Evolutionary conservation across 129 eudicot species (phyloP), one percentile per base, ranked within the genome.

Genomic region (Saussurea involucrata): DNA sequence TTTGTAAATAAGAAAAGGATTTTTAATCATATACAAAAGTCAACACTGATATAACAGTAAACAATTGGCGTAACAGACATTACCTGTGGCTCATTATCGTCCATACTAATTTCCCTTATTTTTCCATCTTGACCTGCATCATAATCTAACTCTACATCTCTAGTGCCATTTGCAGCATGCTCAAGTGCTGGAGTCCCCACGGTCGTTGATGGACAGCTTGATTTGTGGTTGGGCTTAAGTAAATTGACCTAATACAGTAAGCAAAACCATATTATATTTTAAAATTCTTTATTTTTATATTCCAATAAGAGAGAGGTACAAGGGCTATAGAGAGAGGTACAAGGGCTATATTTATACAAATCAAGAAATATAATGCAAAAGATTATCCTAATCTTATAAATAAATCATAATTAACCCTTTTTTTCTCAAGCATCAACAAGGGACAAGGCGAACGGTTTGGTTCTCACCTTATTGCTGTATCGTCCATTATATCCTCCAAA

Each of bases 401-500:
- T 31, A 3, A 31, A 31, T 31, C 0, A 31, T 40, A 40, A 36
- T 8, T 8, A 36, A 8, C 42, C 42, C 42, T 11, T 7, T 36
- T 36, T 40, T 40, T 40, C 49, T 40, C 49, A 40, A 40, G 15
- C 15, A 40, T 40, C 10, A 40, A 11, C 11, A 36, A 36, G 15
- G 49, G 49, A 40, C 29, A 27, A 27, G 29, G 29, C 29, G 29
- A 27, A 27, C 49, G 49, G 49, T 40, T 33, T 60, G 74, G 63
- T 61, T 8, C 44, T 72, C 68, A 95, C 99, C 95, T 95, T 97
- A 82, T 92, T 95, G 87, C 85, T 95, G 95, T 92, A 95, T 72
- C 90, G 92, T 64, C 99, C 97, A 81, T 95, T 95, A 78, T 95
- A 95, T 32, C 97, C 96, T 83, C 99, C 99, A 88, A 95, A 95